Conservation (phyloP, 1,139 yeast species). For the Hyphopichia fennica region DNA sequence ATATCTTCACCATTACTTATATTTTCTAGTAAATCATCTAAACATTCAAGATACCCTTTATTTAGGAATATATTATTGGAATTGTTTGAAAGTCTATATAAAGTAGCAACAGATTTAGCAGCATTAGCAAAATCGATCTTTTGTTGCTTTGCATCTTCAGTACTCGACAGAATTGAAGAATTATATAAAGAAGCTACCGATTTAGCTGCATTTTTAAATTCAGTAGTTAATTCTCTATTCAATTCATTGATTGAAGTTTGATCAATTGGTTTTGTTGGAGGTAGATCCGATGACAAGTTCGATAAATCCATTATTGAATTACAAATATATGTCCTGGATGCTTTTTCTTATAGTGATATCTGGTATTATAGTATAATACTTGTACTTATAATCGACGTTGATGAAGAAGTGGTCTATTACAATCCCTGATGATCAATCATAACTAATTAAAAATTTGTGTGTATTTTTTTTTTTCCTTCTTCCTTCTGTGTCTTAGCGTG, state of each 20-base stretch:
- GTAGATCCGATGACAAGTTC: conserved; percentile 51
- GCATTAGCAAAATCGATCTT: conserved; percentile 60
- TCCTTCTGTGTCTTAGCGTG: too few relatives aligned
- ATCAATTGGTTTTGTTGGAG: conserved; percentile 46
- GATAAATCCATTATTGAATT: conserved; percentile 50
- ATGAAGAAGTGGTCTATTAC: conserved; percentile 1
- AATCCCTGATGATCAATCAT: too few relatives aligned
- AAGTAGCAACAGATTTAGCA: conserved; percentile 63
- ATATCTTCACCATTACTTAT: conserved; percentile 49
- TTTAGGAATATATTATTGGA: conserved; percentile 42
- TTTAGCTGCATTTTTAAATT: conserved; percentile 48
- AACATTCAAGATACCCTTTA: conserved; percentile 57
- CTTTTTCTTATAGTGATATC: too few relatives aligned
- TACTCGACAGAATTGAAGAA: conserved; percentile 17
- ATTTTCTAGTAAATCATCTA: conserved; percentile 54
- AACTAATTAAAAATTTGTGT: too few relatives aligned
- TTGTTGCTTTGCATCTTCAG: conserved; percentile 10
- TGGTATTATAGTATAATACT: too few relatives aligned
- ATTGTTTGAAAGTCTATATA: conserved; percentile 54
- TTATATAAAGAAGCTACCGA: conserved; percentile 46
- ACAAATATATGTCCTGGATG: background rate
- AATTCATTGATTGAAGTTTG: conserved; percentile 45
- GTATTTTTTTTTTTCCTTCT: too few relatives aligned
- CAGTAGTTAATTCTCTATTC: conserved; percentile 40
- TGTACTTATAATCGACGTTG: too few relatives aligned